Conservation (phyloP, 2,329 filamentous ascomycete genomes). For the Apiospora saccharicola region DNA sequence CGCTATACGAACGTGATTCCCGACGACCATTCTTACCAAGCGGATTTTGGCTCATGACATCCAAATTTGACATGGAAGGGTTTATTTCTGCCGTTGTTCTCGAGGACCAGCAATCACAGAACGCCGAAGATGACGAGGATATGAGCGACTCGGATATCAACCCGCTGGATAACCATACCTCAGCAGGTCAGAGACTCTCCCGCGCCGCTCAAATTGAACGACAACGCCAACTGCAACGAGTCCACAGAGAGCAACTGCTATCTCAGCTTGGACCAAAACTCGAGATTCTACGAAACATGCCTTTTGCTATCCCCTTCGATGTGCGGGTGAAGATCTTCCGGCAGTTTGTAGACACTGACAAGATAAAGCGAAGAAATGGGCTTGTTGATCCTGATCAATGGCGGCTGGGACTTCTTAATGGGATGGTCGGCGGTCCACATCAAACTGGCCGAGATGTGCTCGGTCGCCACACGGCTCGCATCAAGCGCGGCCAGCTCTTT, state of each 20-base stretch:
- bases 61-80: conserved; percentile 83
- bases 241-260: conserved; percentile 73
- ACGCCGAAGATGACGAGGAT: conserved; percentile 68
- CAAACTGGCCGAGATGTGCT: conserved; percentile 47
- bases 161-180: conserved; percentile 42
- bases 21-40: conserved; percentile 81
- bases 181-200: conserved; percentile 65
- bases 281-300: conserved; percentile 94
- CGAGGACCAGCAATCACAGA: conserved; percentile 79
- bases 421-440: conserved; percentile 32
- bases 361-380: conserved; percentile 73
- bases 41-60: conserved; percentile 95
- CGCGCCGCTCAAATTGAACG: conserved; percentile 71
- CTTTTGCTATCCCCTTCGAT: conserved; percentile 93
- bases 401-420: conserved; percentile 67
- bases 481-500: conserved; percentile 81
- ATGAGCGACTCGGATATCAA: conserved; percentile 49
- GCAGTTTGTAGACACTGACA: conserved; percentile 88
- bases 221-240: conserved; percentile 70
- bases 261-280: conserved; percentile 85
- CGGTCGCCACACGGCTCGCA: conserved; percentile 76
- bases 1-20: conserved; percentile 94
- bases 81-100: conserved; percentile 87
- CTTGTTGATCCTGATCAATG: conserved; percentile 76
- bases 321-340: conserved; percentile 92